phyloP scores from a whole-genome alignment of 1,284 basidiomycete genomes.

The Ceratobasidium sp. region DNA sequence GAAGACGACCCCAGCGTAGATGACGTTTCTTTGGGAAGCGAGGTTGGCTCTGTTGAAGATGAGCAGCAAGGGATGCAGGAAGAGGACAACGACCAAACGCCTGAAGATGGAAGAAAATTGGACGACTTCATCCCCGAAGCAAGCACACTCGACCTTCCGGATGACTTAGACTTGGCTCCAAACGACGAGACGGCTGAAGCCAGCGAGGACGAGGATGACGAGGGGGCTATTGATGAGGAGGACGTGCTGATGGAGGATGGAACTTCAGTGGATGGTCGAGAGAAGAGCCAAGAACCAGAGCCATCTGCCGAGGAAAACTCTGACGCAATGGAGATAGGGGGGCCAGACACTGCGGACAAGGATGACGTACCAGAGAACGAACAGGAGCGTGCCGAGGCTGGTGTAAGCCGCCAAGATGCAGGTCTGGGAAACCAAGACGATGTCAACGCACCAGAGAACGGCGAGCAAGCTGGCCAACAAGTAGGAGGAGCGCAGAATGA shows the following conservation, averaged over 20 bases:
- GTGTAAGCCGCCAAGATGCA: constrained; percentile 50
- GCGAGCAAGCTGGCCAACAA: constrained; percentile 47
- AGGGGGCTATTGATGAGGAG: constrained; percentile 58
- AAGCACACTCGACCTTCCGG: constrained; percentile 84
- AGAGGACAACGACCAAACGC: constrained; percentile 57
- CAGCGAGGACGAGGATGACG: constrained; percentile 56
- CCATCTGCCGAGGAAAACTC: constrained; percentile 42
- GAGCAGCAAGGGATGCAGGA: constrained; percentile 54
- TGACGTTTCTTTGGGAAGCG: constrained; percentile 52
- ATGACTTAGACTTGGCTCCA: constrained; percentile 77
- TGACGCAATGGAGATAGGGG: constrained; percentile 2
- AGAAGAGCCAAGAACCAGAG: constrained; percentile 44
- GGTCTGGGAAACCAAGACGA: constrained; percentile 45
- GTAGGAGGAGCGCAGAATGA: constrained; percentile 47
- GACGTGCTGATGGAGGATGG: constrained; percentile 54
- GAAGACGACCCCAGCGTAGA: constrained; percentile 55
- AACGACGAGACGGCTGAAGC: constrained; percentile 57
- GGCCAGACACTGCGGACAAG: constrained; percentile 26
- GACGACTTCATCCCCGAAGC: constrained; percentile 79
- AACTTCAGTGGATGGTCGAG: constrained; percentile 8
- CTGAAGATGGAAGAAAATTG: constrained; percentile 70
- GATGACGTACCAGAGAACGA: constrained; percentile 45
- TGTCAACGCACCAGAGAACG: constrained; percentile 48
- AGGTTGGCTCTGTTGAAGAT: constrained; percentile 54
- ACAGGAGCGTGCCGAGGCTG: constrained; percentile 46